Evolutionary conservation across 1,284 basidiomycete species (phyloP).

Genomic region (Xerocomus nothofagi): DNA sequence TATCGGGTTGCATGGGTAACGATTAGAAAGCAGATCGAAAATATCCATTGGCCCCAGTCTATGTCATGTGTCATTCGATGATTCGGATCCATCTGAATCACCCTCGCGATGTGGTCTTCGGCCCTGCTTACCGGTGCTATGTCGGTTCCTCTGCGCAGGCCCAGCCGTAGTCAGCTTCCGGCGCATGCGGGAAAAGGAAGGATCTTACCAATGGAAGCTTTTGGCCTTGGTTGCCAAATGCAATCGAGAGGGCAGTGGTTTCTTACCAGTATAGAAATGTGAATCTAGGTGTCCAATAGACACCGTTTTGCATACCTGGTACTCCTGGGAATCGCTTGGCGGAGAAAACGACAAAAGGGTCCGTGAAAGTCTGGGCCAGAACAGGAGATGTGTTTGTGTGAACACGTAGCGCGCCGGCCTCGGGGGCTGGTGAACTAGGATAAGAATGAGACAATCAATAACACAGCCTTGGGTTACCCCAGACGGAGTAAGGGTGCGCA

Average conservation of each 20-base stretch:
- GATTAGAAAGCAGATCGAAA: slow-evolving; percentile 14
- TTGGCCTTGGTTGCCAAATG: slow-evolving; percentile 90
- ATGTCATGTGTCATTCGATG: slow-evolving; percentile 42
- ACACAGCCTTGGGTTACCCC: slow-evolving; percentile 20
- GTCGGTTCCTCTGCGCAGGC: slow-evolving; percentile 60
- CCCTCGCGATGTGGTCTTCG: slow-evolving; percentile 47
- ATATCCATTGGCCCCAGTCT: slow-evolving; percentile 11
- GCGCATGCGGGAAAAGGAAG: slow-evolving; percentile 20
- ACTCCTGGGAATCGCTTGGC: slow-evolving; percentile 93
- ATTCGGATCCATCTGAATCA: slow-evolving; percentile 52
- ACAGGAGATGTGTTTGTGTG: slow-evolving; percentile 69
- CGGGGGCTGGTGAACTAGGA: slow-evolving; percentile 68
- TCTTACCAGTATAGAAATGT: slow-evolving; percentile 44
- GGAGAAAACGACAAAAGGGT: slow-evolving; percentile 88
- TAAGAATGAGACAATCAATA: slow-evolving; percentile 26
- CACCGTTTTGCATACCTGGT: slow-evolving; percentile 58
- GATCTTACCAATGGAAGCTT: slow-evolving; percentile 78
- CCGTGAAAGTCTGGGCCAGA: slow-evolving; percentile 81
- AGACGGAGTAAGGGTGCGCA: slow-evolving; percentile 43
- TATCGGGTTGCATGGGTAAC: slow-evolving; percentile 26
- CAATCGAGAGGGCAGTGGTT: slow-evolving; percentile 85
- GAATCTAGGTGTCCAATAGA: slow-evolving; percentile 13
- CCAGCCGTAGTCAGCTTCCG: slow-evolving; percentile 30
- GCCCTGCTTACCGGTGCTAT: slow-evolving; percentile 58
- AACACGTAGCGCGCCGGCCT: slow-evolving; percentile 60